Conservation (phyloP, 202 grass and related monocot genomes). For the Panicum virgatum region DNA sequence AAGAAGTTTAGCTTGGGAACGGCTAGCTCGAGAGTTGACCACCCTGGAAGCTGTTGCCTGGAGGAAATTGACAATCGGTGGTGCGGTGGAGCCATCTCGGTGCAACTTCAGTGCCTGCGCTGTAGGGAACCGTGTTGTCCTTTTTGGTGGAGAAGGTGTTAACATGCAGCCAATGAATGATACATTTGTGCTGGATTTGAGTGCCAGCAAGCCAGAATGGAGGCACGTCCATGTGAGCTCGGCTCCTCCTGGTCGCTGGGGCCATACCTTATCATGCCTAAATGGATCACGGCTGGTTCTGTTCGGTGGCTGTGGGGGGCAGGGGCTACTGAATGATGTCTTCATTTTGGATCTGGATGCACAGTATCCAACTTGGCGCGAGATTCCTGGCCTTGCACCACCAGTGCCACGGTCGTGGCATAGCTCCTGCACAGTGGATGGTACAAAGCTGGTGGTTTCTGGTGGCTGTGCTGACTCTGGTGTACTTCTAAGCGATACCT, state of each 20-base stretch:
- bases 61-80: conserved; percentile 77
- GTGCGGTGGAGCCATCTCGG: conserved; percentile 88
- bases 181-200: conserved; percentile 94
- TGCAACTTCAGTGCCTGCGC: conserved; percentile 97
- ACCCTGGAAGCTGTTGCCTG: conserved; percentile 86
- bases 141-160: conserved; percentile 94
- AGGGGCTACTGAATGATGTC: conserved; percentile 92
- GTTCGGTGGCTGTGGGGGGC: conserved; percentile 84
- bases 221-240: conserved; percentile 79
- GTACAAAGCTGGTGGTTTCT: conserved; percentile 87
- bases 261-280: conserved; percentile 81
- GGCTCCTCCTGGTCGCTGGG: conserved; percentile 92
- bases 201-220: conserved; percentile 82
- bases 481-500: conserved; percentile 87
- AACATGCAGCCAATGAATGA: conserved; percentile 97
- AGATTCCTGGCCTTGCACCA: conserved; percentile 81
- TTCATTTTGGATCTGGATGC: conserved; percentile 98
- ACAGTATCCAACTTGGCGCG: conserved; percentile 80
- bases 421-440: conserved; percentile 91
- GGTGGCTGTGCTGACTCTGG: conserved; percentile 95
- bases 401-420: conserved; percentile 93
- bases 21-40: conserved; percentile 81
- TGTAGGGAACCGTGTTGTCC: conserved; percentile 87
- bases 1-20: conserved; percentile 81
- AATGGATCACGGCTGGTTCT: conserved; percentile 84